Evolutionary conservation across 2,329 filamentous ascomycete species (phyloP).

Genomic region (Bipolaris zeicola): DNA sequence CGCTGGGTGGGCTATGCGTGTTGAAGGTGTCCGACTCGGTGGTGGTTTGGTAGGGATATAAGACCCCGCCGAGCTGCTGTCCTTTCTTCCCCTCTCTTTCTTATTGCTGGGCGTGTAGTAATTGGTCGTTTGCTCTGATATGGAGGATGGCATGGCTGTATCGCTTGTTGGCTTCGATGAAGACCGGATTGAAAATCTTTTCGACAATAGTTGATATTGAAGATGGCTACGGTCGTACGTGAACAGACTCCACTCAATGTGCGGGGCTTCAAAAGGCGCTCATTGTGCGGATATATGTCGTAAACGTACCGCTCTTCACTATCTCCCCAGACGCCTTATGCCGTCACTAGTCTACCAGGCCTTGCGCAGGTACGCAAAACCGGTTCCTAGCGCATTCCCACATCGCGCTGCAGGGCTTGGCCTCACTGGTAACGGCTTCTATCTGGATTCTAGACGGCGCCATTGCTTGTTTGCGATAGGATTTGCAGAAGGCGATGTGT

Average conservation of each 20-base stretch:
- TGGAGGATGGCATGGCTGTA: not conserved
- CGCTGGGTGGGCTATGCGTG: constrained; percentile 23
- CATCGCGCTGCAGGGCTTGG: not conserved
- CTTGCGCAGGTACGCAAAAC: constrained; percentile 7
- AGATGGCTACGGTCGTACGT: not conserved
- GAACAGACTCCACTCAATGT: not conserved
- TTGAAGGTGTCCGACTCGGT: constrained; percentile 22
- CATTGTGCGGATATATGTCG: no score
- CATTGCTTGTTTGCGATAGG: not conserved
- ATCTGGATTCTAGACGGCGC: not conserved
- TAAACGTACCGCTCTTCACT: not conserved
- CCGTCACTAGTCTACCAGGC: constrained; percentile 2
- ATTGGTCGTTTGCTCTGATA: not conserved
- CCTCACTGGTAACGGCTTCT: not conserved
- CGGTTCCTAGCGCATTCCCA: constrained; percentile 2
- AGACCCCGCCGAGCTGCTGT: not conserved
- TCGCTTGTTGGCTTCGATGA: not conserved
- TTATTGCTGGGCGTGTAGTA: not conserved
- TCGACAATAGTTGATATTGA: not conserved
- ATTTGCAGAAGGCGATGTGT: not conserved
- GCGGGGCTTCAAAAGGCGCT: not conserved
- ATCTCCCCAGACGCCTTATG: not conserved
- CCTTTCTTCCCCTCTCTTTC: not conserved
- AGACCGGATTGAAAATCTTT: not conserved
- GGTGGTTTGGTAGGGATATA: not conserved